Evolutionary conservation across 2,329 filamentous ascomycete genomes (phyloP).

Genomic region (Ophiosphaerella korrae): DNA sequence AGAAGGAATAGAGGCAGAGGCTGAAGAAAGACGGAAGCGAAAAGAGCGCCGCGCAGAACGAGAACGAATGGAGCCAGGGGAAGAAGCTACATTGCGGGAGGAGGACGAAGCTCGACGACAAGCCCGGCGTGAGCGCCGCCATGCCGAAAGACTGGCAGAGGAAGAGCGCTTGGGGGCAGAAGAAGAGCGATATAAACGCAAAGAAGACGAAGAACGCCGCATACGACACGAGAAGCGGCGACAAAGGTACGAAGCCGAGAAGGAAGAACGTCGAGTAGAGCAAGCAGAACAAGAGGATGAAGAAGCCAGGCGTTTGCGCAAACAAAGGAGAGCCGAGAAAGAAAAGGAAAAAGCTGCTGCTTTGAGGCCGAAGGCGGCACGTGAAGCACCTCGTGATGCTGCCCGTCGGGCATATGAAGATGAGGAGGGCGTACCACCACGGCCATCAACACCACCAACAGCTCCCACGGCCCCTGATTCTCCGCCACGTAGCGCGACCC

Average conservation of each 20-base stretch:
- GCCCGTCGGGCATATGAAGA: slow-evolving; percentile 27
- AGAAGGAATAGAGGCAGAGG: slow-evolving; percentile 30
- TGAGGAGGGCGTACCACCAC: slow-evolving; percentile 10
- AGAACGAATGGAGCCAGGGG: slow-evolving; percentile 32
- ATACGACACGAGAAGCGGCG: slow-evolving; percentile 34
- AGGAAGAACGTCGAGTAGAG: slow-evolving; percentile 22
- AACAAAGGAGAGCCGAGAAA: slow-evolving; percentile 32
- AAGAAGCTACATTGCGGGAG: slow-evolving; percentile 25
- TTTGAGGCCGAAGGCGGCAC: slow-evolving; percentile 18
- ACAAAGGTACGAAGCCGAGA: slow-evolving; percentile 33
- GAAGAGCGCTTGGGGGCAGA: slow-evolving; percentile 33
- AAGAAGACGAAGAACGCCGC: slow-evolving; percentile 36
- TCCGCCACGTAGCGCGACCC: slow-evolving; percentile 30
- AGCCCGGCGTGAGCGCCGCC: slow-evolving; percentile 36
- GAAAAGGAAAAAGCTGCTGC: slow-evolving; percentile 29
- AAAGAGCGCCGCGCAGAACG: slow-evolving; percentile 36
- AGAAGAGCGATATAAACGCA: slow-evolving; percentile 19
- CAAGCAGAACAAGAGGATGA: slow-evolving; percentile 27
- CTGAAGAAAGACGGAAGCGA: slow-evolving; percentile 32
- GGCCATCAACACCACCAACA: slow-evolving; percentile 11
- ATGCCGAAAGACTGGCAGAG: slow-evolving; percentile 30
- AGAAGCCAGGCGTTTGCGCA: slow-evolving; percentile 29
- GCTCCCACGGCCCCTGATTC: slow-evolving; percentile 24
- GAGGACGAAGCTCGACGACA: slow-evolving; percentile 31
- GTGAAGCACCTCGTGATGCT: slow-evolving; percentile 37